These are phyloP conservation scores for Coemansia sp. DNA, from an alignment of 192 early-diverging fungal genomes.

Conservation along the genomic window DNA sequence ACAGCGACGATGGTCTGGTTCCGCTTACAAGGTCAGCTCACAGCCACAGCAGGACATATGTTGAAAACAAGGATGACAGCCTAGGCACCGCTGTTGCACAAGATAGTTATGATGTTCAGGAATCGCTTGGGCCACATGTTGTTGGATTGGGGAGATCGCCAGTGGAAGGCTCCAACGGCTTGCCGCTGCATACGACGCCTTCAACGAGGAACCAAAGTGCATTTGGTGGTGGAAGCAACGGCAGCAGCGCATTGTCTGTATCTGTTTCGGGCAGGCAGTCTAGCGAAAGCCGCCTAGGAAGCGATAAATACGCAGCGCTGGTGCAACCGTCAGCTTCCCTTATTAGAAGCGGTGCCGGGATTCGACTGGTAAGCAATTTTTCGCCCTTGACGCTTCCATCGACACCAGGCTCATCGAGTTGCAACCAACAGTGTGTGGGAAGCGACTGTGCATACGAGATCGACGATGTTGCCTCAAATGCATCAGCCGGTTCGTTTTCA, in stretches of 20 bases:
- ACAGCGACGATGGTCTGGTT: constrained; percentile 5
- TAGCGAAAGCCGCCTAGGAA: neutral
- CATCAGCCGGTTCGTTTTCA: neutral
- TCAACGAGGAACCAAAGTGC: neutral
- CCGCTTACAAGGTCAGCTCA: constrained; percentile 9
- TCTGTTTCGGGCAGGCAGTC: neutral
- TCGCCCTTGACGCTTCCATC: constrained; percentile 53
- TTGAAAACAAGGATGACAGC: constrained; percentile 8
- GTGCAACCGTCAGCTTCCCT: neutral
- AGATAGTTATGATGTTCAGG: neutral
- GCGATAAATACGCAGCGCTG: neutral
- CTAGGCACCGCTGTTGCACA: neutral
- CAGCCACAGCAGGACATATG: constrained; percentile 12
- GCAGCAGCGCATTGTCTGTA: constrained; percentile 4
- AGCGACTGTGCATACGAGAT: neutral
- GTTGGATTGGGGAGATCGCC: neutral
- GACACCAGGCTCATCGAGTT: constrained; percentile 38
- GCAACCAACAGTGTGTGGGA: constrained; percentile 11
- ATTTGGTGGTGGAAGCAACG: neutral
- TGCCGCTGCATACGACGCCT: neutral
- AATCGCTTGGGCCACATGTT: neutral
- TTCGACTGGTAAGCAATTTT: constrained; percentile 47
- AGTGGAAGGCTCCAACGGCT: neutral
- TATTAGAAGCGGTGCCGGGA: constrained; percentile 17
- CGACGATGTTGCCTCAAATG: neutral